phyloP scores from a whole-genome alignment of 2,329 filamentous ascomycete species.

The Dactylellina cionopaga region DNA sequence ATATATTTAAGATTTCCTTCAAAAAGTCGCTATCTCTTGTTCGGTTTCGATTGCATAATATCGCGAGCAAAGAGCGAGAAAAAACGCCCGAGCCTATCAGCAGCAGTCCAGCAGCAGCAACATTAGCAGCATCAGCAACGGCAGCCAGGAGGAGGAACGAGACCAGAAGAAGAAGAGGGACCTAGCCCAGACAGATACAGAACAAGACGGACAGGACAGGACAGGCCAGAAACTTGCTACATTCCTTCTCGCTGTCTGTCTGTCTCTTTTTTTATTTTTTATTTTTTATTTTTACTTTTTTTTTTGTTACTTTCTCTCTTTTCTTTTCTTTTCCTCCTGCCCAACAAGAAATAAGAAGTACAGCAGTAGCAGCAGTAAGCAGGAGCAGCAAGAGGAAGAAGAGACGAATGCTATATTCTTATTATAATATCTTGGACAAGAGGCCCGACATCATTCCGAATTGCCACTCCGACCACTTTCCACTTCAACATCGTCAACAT shows the following conservation, averaged over 20 bases:
- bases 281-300: too few relatives aligned
- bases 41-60: slow-evolving; percentile 21
- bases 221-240: too few relatives aligned
- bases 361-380: not conserved
- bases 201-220: too few relatives aligned
- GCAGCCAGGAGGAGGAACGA: too few relatives aligned
- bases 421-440: not conserved
- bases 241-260: not conserved
- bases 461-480: slow-evolving; percentile 32
- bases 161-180: too few relatives aligned
- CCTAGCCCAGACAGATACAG: too few relatives aligned
- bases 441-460: slow-evolving; percentile 47
- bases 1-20: not conserved
- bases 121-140: too few relatives aligned
- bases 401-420: not conserved
- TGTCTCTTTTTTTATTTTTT: not conserved
- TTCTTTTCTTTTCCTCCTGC: not conserved
- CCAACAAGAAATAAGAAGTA: slow-evolving; percentile 15
- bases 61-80: slow-evolving; percentile 11
- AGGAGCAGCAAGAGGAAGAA: not conserved
- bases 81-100: slow-evolving; percentile 21
- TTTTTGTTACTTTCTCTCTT: not conserved
- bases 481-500: not conserved
- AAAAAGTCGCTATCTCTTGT: not conserved
- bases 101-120: not conserved